Percentiles rank a stretch among this genome's conserved stretches.
phyloP scores from a whole-genome alignment of 108 stramenopile genomes.

The Pseudonitzschia multiseries region DNA sequence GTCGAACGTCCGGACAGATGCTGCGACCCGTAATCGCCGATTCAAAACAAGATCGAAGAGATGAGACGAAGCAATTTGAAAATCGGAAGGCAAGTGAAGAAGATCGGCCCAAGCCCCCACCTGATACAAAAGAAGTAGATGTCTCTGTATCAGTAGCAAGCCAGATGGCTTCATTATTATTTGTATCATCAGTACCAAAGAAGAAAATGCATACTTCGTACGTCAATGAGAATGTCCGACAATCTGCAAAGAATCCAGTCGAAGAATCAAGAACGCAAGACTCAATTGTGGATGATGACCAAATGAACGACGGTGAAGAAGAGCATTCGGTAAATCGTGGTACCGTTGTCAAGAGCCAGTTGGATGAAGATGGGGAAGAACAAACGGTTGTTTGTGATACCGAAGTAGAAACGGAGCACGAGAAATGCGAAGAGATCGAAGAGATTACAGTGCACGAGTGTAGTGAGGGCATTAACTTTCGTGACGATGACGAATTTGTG shows the following conservation, averaged over 20 bases:
- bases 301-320: neutral
- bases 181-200: neutral
- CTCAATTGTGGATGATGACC: neutral
- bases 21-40: neutral
- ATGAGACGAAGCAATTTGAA: neutral
- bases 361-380: neutral
- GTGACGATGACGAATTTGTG: neutral
- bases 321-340: neutral
- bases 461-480: neutral
- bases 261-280: neutral
- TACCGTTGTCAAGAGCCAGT: neutral
- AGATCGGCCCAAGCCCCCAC: too few relatives aligned
- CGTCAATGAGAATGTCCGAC: too few relatives aligned
- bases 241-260: neutral
- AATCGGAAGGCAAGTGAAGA: neutral
- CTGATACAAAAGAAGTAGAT: neutral
- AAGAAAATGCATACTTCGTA: neutral
- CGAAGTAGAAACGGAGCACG: neutral
- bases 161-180: constrained; percentile 6
- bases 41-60: neutral
- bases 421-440: neutral
- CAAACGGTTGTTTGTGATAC: constrained; percentile 1
- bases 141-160: neutral
- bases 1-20: neutral
- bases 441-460: neutral